Conservation (phyloP, 169 alveolate species). For the Cyclospora cayetanensis region DNA sequence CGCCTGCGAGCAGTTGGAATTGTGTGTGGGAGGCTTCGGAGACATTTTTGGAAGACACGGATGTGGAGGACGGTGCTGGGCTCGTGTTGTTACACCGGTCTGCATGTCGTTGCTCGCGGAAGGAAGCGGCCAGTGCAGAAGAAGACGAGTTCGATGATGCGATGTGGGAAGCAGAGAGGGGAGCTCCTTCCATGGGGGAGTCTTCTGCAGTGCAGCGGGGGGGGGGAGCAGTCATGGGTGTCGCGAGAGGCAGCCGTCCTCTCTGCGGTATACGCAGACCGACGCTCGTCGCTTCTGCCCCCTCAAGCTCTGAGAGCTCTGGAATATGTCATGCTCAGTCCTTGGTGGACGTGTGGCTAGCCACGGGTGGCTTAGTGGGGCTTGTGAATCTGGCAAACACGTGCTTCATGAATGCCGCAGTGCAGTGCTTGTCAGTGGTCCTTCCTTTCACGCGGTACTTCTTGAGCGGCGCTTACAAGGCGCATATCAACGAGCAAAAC, state of each 20-base stretch:
- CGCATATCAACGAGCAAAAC: constrained; percentile 37
- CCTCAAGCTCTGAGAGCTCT: no score
- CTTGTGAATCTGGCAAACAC: constrained; percentile 82
- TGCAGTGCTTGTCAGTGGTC: constrained; percentile 83
- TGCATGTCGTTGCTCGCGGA: not conserved
- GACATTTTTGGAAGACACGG: not conserved
- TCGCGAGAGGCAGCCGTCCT: no score
- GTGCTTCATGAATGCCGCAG: constrained; percentile 85
- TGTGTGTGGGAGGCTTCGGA: not conserved
- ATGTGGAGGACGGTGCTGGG: not conserved
- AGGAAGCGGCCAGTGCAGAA: constrained; percentile 12
- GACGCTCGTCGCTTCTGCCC: no score
- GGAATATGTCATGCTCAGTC: no score
- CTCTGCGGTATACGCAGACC: no score
- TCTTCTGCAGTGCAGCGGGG: not conserved
- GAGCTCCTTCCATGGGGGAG: not conserved
- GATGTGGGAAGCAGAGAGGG: not conserved
- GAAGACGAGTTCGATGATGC: not conserved
- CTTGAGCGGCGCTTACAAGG: constrained; percentile 13
- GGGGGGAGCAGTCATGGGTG: no score
- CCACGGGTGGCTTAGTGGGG: constrained; percentile 74
- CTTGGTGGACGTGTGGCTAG: not conserved
- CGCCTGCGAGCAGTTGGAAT: not conserved
- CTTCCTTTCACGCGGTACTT: constrained; percentile 50
- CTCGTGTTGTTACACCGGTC: not conserved